These are phyloP conservation scores for Juglanconis oblonga DNA, from an alignment of 2,329 filamentous ascomycete genomes.

Conservation along the genomic window DNA sequence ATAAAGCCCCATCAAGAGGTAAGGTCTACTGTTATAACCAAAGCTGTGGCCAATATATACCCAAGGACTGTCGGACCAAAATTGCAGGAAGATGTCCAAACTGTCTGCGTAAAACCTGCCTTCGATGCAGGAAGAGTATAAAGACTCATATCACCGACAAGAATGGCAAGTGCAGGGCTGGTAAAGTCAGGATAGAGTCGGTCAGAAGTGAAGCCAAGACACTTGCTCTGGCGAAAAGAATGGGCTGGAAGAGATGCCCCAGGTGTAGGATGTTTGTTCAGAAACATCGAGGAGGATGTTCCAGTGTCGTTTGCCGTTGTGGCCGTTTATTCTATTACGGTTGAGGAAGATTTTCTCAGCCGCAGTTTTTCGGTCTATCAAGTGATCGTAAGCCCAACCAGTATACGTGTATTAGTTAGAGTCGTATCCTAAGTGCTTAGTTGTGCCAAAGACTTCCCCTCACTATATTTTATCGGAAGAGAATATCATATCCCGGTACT, in stretches of 20 bases:
- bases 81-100: neutral
- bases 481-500: too few species aligned
- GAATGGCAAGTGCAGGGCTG: neutral
- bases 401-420: too few species aligned
- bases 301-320: constrained; percentile 5
- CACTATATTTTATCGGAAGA: too few species aligned
- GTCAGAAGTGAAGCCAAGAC: constrained; percentile 4
- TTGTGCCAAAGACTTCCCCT: too few species aligned
- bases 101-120: neutral
- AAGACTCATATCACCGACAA: neutral
- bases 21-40: constrained; percentile 6
- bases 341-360: neutral
- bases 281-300: constrained; percentile 4
- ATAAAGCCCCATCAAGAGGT: neutral
- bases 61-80: neutral
- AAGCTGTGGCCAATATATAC: constrained; percentile 1
- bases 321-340: constrained; percentile 8
- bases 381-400: too few species aligned
- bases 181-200: neutral
- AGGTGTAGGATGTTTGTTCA: constrained; percentile 1
- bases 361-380: too few species aligned
- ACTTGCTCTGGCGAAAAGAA: constrained; percentile 1
- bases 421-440: too few species aligned
- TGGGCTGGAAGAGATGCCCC: constrained; percentile 8
- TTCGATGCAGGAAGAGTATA: neutral